Evolutionary conservation across 176 grass and related monocot genomes (phyloP).

Genomic region (Paspalum notatum): DNA sequence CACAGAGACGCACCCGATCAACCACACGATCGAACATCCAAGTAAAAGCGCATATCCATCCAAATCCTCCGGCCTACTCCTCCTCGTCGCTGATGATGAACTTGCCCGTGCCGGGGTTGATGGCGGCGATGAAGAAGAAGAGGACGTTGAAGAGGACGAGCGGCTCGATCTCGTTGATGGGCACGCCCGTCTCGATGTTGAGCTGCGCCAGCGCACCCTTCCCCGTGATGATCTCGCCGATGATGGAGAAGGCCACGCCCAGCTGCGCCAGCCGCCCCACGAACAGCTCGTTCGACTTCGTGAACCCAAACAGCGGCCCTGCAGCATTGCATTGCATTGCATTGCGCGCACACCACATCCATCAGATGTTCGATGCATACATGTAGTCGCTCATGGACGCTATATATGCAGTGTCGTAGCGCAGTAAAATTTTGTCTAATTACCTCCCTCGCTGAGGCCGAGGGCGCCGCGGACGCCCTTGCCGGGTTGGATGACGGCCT

Average conservation of each 20-base stretch:
- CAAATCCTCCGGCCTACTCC: neutral
- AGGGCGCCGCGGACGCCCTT: slow-evolving; percentile 81
- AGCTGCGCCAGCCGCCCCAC: slow-evolving; percentile 69
- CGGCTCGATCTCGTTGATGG: slow-evolving; percentile 69
- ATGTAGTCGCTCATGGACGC: too few relatives aligned
- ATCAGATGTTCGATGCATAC: too few relatives aligned
- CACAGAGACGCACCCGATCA: neutral
- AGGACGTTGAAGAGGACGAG: slow-evolving; percentile 67
- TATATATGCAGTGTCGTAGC: too few relatives aligned
- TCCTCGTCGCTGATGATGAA: slow-evolving; percentile 51
- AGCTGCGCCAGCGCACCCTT: slow-evolving; percentile 76
- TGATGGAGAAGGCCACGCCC: slow-evolving; percentile 75
- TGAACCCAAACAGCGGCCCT: slow-evolving; percentile 69
- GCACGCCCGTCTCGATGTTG: slow-evolving; percentile 73
- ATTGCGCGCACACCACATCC: neutral
- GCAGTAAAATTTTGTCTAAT: neutral
- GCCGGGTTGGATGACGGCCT: slow-evolving; percentile 84
- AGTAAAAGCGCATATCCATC: too few relatives aligned
- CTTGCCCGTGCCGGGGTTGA: slow-evolving; percentile 72
- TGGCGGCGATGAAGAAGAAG: slow-evolving; percentile 75
- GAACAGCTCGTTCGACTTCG: slow-evolving; percentile 71
- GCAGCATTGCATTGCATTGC: neutral
- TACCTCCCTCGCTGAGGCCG: slow-evolving; percentile 89
- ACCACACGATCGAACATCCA: neutral
- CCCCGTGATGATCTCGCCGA: slow-evolving; percentile 71